Evolutionary conservation across 2,329 filamentous ascomycete genomes (phyloP).

Genomic region (Zopfia rhizophila): DNA sequence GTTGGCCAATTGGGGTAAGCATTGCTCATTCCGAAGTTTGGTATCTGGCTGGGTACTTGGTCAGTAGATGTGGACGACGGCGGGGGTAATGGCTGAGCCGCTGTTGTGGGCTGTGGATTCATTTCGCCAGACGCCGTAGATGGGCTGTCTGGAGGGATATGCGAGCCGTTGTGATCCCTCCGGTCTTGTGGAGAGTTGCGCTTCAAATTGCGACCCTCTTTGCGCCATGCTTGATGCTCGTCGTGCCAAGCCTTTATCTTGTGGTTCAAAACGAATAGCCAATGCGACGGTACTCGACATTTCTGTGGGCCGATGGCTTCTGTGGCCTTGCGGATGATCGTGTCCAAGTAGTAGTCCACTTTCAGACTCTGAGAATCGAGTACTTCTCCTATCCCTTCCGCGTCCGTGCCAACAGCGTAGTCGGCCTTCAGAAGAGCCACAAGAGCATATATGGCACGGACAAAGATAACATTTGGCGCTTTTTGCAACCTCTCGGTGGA

Average conservation of each 20-base stretch:
- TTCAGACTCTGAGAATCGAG: constrained; percentile 45
- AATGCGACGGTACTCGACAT: constrained; percentile 44
- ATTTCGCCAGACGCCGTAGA: background rate
- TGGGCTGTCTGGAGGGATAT: constrained; percentile 15
- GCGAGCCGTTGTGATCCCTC: constrained; percentile 14
- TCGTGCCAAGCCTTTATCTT: constrained; percentile 46
- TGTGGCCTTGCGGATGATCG: constrained; percentile 28
- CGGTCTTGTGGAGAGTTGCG: constrained; percentile 22
- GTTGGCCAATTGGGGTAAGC: constrained; percentile 21
- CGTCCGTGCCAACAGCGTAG: constrained; percentile 46
- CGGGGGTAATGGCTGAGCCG: background rate
- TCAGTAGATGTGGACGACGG: background rate
- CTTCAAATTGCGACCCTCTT: constrained; percentile 38
- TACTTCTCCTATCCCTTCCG: constrained; percentile 44
- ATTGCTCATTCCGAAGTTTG: constrained; percentile 24
- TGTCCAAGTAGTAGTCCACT: constrained; percentile 42
- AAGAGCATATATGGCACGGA: constrained; percentile 44
- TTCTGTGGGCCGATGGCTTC: constrained; percentile 43
- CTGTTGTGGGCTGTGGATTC: constrained; percentile 1
- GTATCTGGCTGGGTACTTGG: constrained; percentile 5
- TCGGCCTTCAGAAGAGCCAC: constrained; percentile 47
- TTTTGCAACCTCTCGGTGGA: constrained; percentile 34
- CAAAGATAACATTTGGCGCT: constrained; percentile 41
- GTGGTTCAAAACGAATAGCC: constrained; percentile 40
- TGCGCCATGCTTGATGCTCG: constrained; percentile 41